These are phyloP conservation scores for Aspergillus calidoustus DNA, from an alignment of 2,329 filamentous ascomycete species.

Conservation along the genomic window DNA sequence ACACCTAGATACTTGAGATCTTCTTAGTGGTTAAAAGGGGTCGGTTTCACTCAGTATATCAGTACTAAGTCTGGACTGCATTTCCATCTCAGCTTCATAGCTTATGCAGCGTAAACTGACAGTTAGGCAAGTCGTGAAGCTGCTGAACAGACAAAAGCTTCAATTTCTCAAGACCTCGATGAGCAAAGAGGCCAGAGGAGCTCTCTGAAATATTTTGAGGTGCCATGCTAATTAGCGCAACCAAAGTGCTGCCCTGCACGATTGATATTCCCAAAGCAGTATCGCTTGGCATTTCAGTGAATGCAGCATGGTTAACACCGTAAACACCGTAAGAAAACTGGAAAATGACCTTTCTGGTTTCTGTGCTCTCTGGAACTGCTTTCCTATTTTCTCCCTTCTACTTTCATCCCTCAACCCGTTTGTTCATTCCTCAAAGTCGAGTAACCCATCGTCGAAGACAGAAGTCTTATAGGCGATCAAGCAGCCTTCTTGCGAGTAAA, in stretches of 20 bases:
- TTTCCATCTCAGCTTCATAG: not conserved
- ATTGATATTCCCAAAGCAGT: constrained; percentile 20
- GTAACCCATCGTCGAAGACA: not conserved
- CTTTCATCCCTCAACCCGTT: not conserved
- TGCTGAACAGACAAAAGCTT: too few species aligned
- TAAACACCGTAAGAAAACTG: not conserved
- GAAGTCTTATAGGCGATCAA: not conserved
- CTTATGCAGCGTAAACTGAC: not conserved
- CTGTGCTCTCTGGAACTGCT: not conserved
- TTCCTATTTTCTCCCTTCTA: not conserved
- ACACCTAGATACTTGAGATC: constrained; percentile 14
- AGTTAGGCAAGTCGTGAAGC: not conserved
- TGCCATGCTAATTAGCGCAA: not conserved
- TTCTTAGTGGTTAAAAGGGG: not conserved
- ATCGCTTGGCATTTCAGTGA: constrained; percentile 21
- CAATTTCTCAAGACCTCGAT: not conserved
- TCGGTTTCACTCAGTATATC: not conserved
- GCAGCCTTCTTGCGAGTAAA: not conserved
- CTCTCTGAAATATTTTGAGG: not conserved
- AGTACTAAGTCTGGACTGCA: not conserved
- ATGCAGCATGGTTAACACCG: not conserved
- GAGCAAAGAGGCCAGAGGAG: not conserved
- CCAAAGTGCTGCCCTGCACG: constrained; percentile 15
- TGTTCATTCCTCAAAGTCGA: not conserved
- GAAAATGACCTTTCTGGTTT: not conserved